phyloP scores from a whole-genome alignment of 2,329 filamentous ascomycete species.

The Fusarium buharicum region DNA sequence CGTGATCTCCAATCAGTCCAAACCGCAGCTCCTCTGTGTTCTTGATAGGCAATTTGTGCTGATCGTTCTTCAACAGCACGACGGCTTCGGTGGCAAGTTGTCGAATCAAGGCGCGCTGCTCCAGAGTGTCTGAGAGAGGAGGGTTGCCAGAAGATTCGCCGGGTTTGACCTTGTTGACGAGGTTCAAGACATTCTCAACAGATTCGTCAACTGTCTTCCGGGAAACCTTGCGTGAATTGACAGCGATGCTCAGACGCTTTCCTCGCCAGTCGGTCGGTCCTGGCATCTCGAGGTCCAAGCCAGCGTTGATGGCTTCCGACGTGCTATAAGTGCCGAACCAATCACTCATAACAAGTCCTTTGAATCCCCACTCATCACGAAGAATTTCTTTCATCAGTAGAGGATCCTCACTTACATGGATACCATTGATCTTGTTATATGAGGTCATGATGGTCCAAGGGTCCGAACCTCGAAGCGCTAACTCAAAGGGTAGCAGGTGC shows the following conservation, averaged over 20 bases:
- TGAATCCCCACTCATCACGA: constrained; percentile 41
- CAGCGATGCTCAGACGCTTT: constrained; percentile 40
- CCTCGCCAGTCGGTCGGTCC: constrained; percentile 46
- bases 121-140: constrained; percentile 22
- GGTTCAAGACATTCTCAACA: constrained; percentile 41
- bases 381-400: constrained; percentile 46
- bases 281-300: constrained; percentile 50
- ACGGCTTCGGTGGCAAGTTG: constrained; percentile 26
- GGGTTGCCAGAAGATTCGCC: background rate
- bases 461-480: constrained; percentile 50
- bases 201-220: constrained; percentile 39
- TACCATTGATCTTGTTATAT: constrained; percentile 54
- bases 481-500: constrained; percentile 52
- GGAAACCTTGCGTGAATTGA: constrained; percentile 40
- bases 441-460: constrained; percentile 52
- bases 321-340: constrained; percentile 51
- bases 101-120: constrained; percentile 27
- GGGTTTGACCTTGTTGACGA: constrained; percentile 25
- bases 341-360: constrained; percentile 44
- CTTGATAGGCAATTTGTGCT: constrained; percentile 17
- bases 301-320: constrained; percentile 45
- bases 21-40: constrained; percentile 48
- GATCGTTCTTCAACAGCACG: constrained; percentile 26
- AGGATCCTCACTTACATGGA: constrained; percentile 42
- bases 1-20: constrained; percentile 54